These are phyloP conservation scores for Apiospora pterosperma DNA, from an alignment of 2,329 filamentous ascomycete species.

Conservation along the genomic window DNA sequence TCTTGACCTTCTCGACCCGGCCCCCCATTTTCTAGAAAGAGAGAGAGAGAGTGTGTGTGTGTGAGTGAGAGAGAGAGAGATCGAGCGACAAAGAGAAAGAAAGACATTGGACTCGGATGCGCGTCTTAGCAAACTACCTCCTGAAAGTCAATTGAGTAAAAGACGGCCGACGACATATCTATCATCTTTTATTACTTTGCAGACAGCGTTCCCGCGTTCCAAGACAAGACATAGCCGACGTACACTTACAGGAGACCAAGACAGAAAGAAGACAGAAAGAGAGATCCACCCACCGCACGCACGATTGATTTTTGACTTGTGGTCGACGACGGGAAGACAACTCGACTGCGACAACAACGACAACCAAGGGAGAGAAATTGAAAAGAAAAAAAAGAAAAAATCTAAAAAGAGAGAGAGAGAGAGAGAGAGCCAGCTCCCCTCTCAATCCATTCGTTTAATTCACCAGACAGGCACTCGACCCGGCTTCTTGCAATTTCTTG, in stretches of 20 bases:
- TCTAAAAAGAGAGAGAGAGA: too few relatives aligned
- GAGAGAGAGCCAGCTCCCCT: too few relatives aligned
- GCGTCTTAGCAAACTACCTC: not conserved
- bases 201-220: not conserved
- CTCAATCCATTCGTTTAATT: slow-evolving; percentile 1
- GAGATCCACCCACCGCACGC: not conserved
- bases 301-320: not conserved
- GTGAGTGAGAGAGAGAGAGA: not conserved
- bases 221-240: not conserved
- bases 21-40: not conserved
- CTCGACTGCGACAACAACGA: not conserved
- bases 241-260: not conserved
- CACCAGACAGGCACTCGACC: slow-evolving; percentile 8
- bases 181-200: not conserved
- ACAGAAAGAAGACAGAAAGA: not conserved
- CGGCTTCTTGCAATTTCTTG: not conserved
- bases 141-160: not conserved
- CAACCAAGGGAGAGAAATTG: too few relatives aligned
- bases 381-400: too few relatives aligned
- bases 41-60: not conserved
- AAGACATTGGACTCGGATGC: not conserved
- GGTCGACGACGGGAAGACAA: not conserved
- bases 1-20: not conserved
- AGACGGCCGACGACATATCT: not conserved
- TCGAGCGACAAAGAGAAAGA: not conserved